Percentiles rank a stretch among this genome's conserved stretches.
These are phyloP conservation scores for Fusarium guadeloupense DNA, from an alignment of 2,329 filamentous ascomycete genomes.

Conservation along the genomic window DNA sequence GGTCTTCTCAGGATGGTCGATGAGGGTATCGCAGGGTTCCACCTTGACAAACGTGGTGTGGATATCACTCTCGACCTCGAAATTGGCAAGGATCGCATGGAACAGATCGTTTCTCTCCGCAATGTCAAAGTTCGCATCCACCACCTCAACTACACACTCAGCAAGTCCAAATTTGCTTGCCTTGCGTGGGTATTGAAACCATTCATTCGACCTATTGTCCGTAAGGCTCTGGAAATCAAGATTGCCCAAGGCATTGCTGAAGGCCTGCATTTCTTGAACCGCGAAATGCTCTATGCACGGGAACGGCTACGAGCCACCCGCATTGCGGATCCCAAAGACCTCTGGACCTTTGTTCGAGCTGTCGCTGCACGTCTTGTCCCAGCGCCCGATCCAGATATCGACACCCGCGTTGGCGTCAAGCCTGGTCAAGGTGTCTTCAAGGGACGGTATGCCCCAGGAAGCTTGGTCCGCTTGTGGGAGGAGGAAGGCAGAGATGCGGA, in stretches of 20 bases:
- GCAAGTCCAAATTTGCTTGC: conserved; percentile 78
- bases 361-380: conserved; percentile 80
- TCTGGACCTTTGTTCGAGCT: conserved; percentile 84
- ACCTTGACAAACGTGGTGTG: conserved; percentile 85
- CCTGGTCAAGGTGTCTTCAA: conserved; percentile 72
- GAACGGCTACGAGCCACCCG: conserved; percentile 87
- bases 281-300: conserved; percentile 85
- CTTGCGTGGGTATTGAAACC: conserved; percentile 87
- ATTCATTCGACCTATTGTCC: conserved; percentile 80
- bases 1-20: conserved; percentile 80
- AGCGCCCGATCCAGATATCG: conserved; percentile 77
- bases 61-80: conserved; percentile 88
- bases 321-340: conserved; percentile 79
- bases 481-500: conserved; percentile 76
- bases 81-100: conserved; percentile 78
- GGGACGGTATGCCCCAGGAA: conserved; percentile 87
- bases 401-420: conserved; percentile 76
- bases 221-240: conserved; percentile 80
- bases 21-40: conserved; percentile 85
- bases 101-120: conserved; percentile 82
- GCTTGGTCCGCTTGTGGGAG: conserved; percentile 89
- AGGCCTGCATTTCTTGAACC: conserved; percentile 76
- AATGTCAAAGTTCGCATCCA: conserved; percentile 84
- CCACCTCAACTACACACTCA: conserved; percentile 82
- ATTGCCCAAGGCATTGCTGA: conserved; percentile 77